phyloP scores from a whole-genome alignment of 225 moss, liverwort and hornwort species.

The Physcomitrellopsis africana region DNA sequence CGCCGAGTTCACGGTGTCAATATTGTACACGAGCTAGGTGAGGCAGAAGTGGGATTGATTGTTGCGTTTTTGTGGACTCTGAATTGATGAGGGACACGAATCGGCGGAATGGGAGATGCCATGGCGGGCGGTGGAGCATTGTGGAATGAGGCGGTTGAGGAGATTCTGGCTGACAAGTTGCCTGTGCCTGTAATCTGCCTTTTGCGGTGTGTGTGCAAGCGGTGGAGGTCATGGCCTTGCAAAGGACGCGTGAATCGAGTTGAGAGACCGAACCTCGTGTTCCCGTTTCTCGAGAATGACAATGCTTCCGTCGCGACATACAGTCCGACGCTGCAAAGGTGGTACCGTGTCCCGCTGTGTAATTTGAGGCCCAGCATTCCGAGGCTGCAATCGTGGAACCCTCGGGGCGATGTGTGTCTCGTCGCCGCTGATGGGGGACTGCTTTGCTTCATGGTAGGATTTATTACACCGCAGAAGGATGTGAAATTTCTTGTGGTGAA shows the following conservation, averaged over 20 bases:
- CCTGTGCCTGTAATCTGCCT: conserved; percentile 56
- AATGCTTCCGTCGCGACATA: conserved; percentile 38
- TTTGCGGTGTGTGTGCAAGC: conserved; percentile 57
- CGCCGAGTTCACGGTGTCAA: neutral
- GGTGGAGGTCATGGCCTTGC: conserved; percentile 51
- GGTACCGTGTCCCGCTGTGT: conserved; percentile 51
- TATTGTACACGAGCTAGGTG: neutral
- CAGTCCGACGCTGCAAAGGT: conserved; percentile 50
- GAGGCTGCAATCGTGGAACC: conserved; percentile 40
- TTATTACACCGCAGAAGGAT: conserved; percentile 55
- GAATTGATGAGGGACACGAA: neutral
- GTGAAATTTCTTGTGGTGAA: conserved; percentile 59
- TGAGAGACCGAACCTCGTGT: conserved; percentile 40
- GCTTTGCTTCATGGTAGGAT: conserved; percentile 57
- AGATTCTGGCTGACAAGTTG: conserved; percentile 48
- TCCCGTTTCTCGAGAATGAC: conserved; percentile 43
- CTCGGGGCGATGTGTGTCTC: conserved; percentile 48
- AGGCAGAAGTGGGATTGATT: no score
- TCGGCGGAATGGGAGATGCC: conserved; percentile 10
- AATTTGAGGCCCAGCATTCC: conserved; percentile 45
- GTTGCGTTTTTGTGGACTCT: neutral
- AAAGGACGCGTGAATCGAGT: conserved; percentile 28
- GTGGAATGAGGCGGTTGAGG: conserved; percentile 54
- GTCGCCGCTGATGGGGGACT: conserved; percentile 52
- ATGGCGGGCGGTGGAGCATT: conserved; percentile 32